phyloP scores from a whole-genome alignment of 1,139 yeast species.

The Nematodospora anomalae region DNA sequence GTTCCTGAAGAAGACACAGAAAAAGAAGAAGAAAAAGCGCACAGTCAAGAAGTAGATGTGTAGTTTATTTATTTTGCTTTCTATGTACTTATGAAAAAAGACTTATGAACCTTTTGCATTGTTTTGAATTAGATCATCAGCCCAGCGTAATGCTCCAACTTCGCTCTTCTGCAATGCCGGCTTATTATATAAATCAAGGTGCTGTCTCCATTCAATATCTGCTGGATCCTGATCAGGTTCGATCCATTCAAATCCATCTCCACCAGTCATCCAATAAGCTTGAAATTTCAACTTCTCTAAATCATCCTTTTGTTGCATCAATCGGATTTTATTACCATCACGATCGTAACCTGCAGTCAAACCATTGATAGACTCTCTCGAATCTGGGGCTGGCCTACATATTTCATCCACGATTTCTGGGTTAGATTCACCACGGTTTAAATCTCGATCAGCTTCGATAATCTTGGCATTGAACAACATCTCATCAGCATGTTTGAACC shows the following conservation, averaged over 20 bases:
- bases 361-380: conserved; percentile 18
- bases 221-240: conserved; percentile 85
- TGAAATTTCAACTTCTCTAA: conserved; percentile 58
- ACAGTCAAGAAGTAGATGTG: not conserved
- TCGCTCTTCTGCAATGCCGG: conserved; percentile 20
- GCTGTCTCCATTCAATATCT: conserved; percentile 54
- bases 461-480: conserved; percentile 65
- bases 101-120: conserved; percentile 5
- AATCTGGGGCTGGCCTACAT: conserved; percentile 32
- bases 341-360: conserved; percentile 36
- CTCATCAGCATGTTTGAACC: conserved; percentile 69
- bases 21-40: not conserved
- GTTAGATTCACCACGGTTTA: conserved; percentile 49
- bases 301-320: conserved; percentile 43
- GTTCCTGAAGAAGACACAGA: conserved; percentile 6
- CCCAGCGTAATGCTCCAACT: conserved; percentile 32
- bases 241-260: conserved; percentile 75
- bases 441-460: conserved; percentile 61
- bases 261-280: conserved; percentile 77
- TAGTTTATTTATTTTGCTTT: conserved; percentile 1
- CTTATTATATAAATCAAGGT: conserved; percentile 27
- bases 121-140: conserved; percentile 33
- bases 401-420: conserved; percentile 40
- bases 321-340: conserved; percentile 42
- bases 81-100: not conserved